phyloP scores from a whole-genome alignment of 352 stramenopile species.

The Globisporangium megalacanthum region DNA sequence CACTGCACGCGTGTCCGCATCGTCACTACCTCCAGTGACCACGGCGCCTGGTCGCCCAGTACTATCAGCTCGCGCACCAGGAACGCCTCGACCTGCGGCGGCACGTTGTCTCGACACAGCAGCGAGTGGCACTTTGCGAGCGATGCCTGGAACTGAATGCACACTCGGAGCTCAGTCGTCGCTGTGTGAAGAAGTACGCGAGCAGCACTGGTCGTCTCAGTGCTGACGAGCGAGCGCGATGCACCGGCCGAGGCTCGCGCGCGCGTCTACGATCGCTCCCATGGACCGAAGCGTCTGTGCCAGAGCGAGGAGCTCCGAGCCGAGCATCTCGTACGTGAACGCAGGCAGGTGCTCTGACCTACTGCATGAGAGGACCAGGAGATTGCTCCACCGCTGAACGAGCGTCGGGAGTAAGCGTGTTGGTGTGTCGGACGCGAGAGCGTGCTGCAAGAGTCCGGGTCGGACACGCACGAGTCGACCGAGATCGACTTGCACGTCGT shows the following conservation, averaged over 20 bases:
- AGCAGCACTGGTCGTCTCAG: not conserved
- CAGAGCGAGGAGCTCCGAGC: constrained; percentile 6
- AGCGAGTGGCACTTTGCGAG: constrained; percentile 11
- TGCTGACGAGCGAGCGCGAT: constrained; percentile 2
- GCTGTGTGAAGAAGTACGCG: not conserved
- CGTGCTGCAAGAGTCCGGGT: not conserved
- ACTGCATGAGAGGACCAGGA: not conserved
- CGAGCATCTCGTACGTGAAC: not conserved
- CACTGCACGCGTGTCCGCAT: constrained; percentile 15
- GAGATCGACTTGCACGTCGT: not conserved
- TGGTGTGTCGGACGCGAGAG: not conserved
- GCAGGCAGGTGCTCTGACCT: not conserved
- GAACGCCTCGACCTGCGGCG: constrained; percentile 15
- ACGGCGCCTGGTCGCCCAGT: constrained; percentile 16
- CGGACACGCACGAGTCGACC: not conserved
- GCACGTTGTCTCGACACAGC: constrained; percentile 14
- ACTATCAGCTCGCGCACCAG: constrained; percentile 17
- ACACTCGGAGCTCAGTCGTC: constrained; percentile 11
- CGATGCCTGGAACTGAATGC: constrained; percentile 21
- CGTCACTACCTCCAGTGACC: constrained; percentile 18
- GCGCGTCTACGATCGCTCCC: constrained; percentile 4
- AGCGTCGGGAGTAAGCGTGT: constrained; percentile 5
- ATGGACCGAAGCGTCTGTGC: constrained; percentile 2
- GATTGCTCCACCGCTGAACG: constrained; percentile 3
- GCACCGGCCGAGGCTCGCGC: constrained; percentile 6